Percentiles rank a stretch among this genome's conserved stretches.
Conservation (phyloP, 2,329 filamentous ascomycete species). For the Aureobasidium vineae region DNA sequence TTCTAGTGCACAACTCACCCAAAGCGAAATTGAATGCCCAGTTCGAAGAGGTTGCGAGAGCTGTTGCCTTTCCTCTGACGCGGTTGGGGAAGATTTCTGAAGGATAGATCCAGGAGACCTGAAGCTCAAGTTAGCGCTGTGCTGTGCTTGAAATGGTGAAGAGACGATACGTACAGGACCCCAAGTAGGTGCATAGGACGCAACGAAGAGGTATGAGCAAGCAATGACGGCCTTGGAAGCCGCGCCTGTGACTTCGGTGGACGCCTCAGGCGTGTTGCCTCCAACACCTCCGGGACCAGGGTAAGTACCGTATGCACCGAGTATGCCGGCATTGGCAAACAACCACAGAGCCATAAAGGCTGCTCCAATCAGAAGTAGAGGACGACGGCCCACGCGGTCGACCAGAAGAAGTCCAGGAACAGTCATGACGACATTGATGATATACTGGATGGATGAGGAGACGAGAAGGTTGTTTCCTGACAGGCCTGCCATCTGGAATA, state of each 20-base stretch:
- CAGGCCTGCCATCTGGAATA: slow-evolving; percentile 70
- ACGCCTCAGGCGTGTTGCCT: slow-evolving; percentile 43
- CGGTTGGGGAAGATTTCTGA: slow-evolving; percentile 62
- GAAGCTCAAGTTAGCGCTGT: not conserved
- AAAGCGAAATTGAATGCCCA: slow-evolving; percentile 58
- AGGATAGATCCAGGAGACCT: slow-evolving; percentile 50
- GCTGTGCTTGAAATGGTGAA: accelerated
- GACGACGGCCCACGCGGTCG: slow-evolving; percentile 72
- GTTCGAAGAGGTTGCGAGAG: slow-evolving; percentile 60
- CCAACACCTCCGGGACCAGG: slow-evolving; percentile 41
- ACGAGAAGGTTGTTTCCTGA: slow-evolving; percentile 55
- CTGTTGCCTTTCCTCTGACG: slow-evolving; percentile 62
- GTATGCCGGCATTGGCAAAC: slow-evolving; percentile 61
- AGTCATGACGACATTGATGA: slow-evolving; percentile 80
- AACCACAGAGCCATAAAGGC: slow-evolving; percentile 63
- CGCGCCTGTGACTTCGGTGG: slow-evolving; percentile 42
- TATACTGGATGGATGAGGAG: slow-evolving; percentile 68
- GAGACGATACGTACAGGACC: slow-evolving; percentile 43
- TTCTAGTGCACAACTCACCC: not conserved
- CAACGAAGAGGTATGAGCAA: slow-evolving; percentile 71
- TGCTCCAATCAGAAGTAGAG: slow-evolving; percentile 63
- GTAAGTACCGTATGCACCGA: slow-evolving; percentile 57
- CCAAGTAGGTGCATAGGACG: slow-evolving; percentile 65
- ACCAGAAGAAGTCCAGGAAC: slow-evolving; percentile 59
- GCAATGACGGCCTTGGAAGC: slow-evolving; percentile 57